phyloP scores from a whole-genome alignment of 2,329 filamentous ascomycete genomes.

The Botrytis aclada region DNA sequence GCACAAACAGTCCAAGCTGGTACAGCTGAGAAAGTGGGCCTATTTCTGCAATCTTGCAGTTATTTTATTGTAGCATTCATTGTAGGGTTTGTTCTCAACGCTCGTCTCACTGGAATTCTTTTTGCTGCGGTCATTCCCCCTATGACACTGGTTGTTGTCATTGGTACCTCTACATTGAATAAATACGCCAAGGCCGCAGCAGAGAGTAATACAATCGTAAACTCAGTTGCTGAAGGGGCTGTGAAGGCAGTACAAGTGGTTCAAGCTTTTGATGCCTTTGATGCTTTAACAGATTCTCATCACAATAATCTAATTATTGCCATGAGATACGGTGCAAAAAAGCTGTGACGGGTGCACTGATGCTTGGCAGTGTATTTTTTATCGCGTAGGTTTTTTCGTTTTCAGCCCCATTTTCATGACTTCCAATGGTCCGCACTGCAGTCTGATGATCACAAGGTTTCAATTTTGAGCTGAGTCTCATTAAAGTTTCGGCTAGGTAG shows the following conservation, averaged over 20 bases:
- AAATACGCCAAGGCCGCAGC: neutral
- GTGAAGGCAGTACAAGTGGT: neutral
- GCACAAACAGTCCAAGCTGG: conserved; percentile 56
- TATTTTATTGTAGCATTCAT: conserved; percentile 59
- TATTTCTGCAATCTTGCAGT: conserved; percentile 52
- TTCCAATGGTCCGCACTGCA: neutral
- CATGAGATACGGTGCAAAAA: conserved; percentile 49
- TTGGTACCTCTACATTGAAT: neutral
- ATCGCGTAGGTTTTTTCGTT: neutral
- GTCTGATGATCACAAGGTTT: neutral
- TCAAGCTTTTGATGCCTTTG: neutral
- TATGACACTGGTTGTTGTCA: conserved; percentile 38
- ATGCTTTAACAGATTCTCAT: conserved; percentile 48
- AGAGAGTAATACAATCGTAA: neutral
- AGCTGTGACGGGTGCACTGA: conserved; percentile 46
- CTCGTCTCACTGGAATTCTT: conserved; percentile 54
- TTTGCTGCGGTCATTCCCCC: conserved; percentile 49
- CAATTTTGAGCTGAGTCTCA: neutral
- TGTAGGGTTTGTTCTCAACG: conserved; percentile 55
- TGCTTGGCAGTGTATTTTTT: conserved; percentile 24
- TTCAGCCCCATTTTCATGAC: neutral
- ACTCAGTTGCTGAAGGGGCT: neutral
- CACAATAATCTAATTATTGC: conserved; percentile 44
- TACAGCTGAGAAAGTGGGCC: conserved; percentile 58
- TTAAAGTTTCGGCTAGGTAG: neutral